Evolutionary conservation across 495 filamentous ascomycete genomes (phyloP).

Genomic region (Neurospora tetrasperma): DNA sequence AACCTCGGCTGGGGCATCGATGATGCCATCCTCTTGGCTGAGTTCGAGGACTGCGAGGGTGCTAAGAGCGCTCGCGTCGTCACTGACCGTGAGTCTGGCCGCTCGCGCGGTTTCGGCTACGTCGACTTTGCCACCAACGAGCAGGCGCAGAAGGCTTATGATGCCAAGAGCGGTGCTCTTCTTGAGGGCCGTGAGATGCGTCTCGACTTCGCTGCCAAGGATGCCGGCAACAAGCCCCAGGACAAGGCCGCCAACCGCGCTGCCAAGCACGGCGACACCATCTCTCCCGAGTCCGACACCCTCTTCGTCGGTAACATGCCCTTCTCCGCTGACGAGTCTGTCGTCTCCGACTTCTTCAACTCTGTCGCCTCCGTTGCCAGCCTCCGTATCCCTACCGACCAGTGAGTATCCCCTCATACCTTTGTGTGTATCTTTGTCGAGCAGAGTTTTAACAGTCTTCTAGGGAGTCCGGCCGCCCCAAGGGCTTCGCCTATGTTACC

Average conservation of each 20-base stretch:
- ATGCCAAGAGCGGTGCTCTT: conserved; percentile 66
- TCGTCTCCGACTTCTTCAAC: conserved; percentile 64
- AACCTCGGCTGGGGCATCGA: conserved; percentile 93
- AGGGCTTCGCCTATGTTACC: conserved; percentile 92
- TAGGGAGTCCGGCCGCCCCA: conserved; percentile 72
- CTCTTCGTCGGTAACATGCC: conserved; percentile 90
- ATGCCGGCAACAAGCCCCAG: conserved; percentile 42
- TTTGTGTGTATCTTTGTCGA: background rate
- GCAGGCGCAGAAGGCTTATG: conserved; percentile 64
- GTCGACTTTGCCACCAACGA: conserved; percentile 72
- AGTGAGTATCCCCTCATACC: conserved; percentile 30
- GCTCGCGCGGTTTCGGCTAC: conserved; percentile 93
- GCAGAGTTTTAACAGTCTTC: conserved; percentile 26
- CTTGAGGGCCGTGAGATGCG: conserved; percentile 81
- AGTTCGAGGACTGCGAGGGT: conserved; percentile 79
- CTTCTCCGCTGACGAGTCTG: conserved; percentile 72
- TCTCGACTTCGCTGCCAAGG: conserved; percentile 77
- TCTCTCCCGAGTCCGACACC: conserved; percentile 70
- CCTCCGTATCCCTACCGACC: conserved; percentile 83
- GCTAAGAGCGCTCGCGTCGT: conserved; percentile 69
- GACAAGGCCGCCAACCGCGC: conserved; percentile 61
- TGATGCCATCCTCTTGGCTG: conserved; percentile 76
- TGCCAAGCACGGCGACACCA: conserved; percentile 61
- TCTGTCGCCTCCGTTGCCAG: conserved; percentile 59
- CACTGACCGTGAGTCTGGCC: conserved; percentile 68